Base-by-base conservation (phyloP, 23 red algal species). In the Gracilaria caudata region DNA sequence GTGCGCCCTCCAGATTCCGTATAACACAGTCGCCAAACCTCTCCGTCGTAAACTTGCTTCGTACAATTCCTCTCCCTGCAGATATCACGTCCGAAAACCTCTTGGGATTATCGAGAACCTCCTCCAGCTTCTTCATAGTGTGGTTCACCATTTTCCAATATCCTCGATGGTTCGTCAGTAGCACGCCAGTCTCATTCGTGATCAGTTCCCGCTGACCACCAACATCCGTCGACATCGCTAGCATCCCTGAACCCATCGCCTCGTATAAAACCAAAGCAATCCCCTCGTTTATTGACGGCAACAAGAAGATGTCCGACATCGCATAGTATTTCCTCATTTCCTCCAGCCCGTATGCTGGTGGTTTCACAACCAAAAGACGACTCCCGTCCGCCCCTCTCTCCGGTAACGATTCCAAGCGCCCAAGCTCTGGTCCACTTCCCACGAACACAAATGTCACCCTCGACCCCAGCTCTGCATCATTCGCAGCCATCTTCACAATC, bases 281-380 rank as follows among this genome's bases (percentile, higher is more conserved):
- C 30, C 85, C 85, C 53, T 89, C 85, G 20, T 89, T 89, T 1
- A 89, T 55, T 40, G 85, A 89, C 43, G 85, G 85, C 19, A 89
- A 56, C 85, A 89, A 44, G n/a, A 89, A 78, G 3, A 89, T 72
- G 45, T 89, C 85, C 56, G 85, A 89, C 40, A 89, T 55, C 24
- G 85, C 85, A 73, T 89, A 89, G 57, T 79, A 89, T 10, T 89
- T 72, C n/a, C 85, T 58, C 71, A 89, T 55, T 68, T 89, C 29
- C 53, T 51, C 24, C 16, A 89, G 37, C 55, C 85, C 85, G 7
- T 41, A 25, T 12, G 85, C 85, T 9, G 85, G 85, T 66, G 85
- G 73, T 40, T 61, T 25, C 13, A 89, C 28, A 43, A 89, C 51
- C 49, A 89, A 34, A 19, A 68, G 32, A 17, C 45, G 72, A 25